Percentiles rank a stretch among this genome's conserved stretches.
phyloP scores from a whole-genome alignment of 768 basidiomycete genomes.

The Amanita fuliginea region DNA sequence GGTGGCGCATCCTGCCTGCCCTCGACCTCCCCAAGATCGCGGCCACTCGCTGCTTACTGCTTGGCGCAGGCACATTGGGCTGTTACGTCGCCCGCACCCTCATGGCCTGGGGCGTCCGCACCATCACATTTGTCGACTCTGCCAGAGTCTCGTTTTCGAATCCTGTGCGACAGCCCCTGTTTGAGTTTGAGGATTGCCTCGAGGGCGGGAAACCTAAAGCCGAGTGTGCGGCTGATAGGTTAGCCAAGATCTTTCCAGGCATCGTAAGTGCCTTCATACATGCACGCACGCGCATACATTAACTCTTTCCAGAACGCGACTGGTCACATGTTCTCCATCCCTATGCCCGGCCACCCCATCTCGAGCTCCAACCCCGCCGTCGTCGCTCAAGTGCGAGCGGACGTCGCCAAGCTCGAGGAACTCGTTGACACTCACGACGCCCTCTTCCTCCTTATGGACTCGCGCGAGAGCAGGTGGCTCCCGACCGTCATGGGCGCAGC shows the following conservation, averaged over 20 bases:
- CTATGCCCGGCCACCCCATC: constrained; percentile 97
- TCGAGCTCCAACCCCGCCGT: constrained; percentile 34
- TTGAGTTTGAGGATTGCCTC: constrained; percentile 90
- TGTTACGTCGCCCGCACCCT: constrained; percentile 91
- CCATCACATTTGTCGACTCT: constrained; percentile 88
- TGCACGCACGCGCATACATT: background rate
- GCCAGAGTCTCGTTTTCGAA: constrained; percentile 92
- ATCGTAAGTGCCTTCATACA: constrained; percentile 44
- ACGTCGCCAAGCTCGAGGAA: constrained; percentile 61
- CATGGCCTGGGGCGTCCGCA: constrained; percentile 96
- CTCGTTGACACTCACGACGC: constrained; percentile 83
- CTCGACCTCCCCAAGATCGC: constrained; percentile 86
- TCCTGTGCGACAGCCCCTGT: constrained; percentile 93
- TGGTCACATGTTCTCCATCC: constrained; percentile 72
- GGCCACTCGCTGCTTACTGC: constrained; percentile 65
- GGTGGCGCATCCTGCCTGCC: constrained; percentile 88
- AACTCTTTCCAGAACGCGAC: constrained; percentile 57
- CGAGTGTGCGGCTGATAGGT: constrained; percentile 70
- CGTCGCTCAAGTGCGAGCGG: constrained; percentile 46
- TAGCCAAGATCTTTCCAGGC: constrained; percentile 89
- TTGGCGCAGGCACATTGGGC: constrained; percentile 94
- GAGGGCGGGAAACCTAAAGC: constrained; percentile 93
- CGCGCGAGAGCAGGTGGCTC: constrained; percentile 94
- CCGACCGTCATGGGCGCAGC: constrained; percentile 81
- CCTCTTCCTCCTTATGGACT: constrained; percentile 94